Base-by-base conservation (phyloP, 2,329 filamentous ascomycete species). In the Ceratocystis destructans region DNA sequence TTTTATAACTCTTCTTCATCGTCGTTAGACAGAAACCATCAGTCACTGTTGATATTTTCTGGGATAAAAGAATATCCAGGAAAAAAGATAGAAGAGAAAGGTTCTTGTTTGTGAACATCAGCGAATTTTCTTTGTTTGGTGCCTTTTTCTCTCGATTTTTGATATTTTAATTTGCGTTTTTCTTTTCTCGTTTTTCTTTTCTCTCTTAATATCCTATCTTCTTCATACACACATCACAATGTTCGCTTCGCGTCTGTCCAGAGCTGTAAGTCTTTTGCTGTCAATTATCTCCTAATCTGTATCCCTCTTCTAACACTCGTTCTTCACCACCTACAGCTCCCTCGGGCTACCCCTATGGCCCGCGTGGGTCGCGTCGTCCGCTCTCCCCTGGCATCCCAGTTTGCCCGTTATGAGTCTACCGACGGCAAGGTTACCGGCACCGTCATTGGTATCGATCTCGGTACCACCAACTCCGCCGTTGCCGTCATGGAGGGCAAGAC, bases 371-470 rank as follows among this genome's bases (percentile, higher is more conserved):
- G 83, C 68, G 79, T 84, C 74, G 78, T 86, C 76, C 86, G 87
- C 79, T 83, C 87, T 72, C 86, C 90, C 71, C 77, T 89, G 73
- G 82, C 82, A 71, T 85, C 88, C 70, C 84, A 85, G 73, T 90
- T 93, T 76, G 85, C 87, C 74, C 83, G 88, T 73, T 90, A 88
- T 80, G 87, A 88, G 77, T 88, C 86, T 50, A 87, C 89, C 71
- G 86, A 88, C 71, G 84, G 83, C 73, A 96, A 96, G 85, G 90
- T 97, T 69, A 90, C 93, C 81, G 94, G 94, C 75, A 80, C 89
- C 74, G 93, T 97, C 77, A 96, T 97, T 75, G 94, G 94, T 87
- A 96, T 97, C 77, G 93, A 97, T 83, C 80, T 97, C 74, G 93
- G 93, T 75, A 97, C 93, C 75, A 97, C 93, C 73, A 97, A 97